These are phyloP conservation scores for Chaetomium sp. DNA, from an alignment of 2,329 filamentous ascomycete species.

Conservation along the genomic window DNA sequence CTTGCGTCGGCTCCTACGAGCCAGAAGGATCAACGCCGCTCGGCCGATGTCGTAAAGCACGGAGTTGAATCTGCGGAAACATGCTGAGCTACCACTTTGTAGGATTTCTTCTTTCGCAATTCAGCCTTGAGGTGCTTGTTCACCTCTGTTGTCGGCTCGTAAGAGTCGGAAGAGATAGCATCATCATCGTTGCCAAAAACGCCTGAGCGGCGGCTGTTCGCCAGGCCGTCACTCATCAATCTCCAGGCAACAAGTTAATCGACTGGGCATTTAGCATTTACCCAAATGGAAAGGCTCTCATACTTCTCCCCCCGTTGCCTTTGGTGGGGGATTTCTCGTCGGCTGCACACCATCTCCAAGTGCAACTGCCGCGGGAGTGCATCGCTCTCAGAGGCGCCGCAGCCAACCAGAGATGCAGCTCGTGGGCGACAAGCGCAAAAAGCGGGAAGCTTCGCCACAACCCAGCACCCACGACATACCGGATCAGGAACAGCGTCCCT, in stretches of 20 bases:
- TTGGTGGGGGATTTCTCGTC: background rate
- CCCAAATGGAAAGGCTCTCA: background rate
- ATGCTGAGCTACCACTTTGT: too few species aligned
- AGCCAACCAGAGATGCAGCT: constrained; percentile 19
- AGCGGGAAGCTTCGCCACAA: constrained; percentile 17
- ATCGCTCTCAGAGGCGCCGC: constrained; percentile 11
- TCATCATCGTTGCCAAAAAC: too few species aligned
- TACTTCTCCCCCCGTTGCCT: background rate
- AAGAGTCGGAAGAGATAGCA: too few species aligned
- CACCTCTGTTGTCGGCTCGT: too few species aligned
- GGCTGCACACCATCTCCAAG: constrained; percentile 16
- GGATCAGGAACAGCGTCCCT: constrained; percentile 9
- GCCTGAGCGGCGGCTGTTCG: too few species aligned
- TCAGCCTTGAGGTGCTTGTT: too few species aligned
- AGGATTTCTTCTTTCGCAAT: too few species aligned
- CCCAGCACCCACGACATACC: constrained; percentile 6
- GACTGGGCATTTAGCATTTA: background rate
- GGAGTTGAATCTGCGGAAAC: too few species aligned
- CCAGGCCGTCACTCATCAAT: background rate
- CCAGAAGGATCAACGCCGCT: too few species aligned
- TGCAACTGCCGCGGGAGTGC: constrained; percentile 19
- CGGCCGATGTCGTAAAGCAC: too few species aligned
- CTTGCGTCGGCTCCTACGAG: too few species aligned
- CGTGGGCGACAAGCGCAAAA: background rate
- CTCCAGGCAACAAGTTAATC: background rate